Evolutionary conservation across 129 eudicot species (phyloP).

Genomic region (Dittrichia graveolens): DNA sequence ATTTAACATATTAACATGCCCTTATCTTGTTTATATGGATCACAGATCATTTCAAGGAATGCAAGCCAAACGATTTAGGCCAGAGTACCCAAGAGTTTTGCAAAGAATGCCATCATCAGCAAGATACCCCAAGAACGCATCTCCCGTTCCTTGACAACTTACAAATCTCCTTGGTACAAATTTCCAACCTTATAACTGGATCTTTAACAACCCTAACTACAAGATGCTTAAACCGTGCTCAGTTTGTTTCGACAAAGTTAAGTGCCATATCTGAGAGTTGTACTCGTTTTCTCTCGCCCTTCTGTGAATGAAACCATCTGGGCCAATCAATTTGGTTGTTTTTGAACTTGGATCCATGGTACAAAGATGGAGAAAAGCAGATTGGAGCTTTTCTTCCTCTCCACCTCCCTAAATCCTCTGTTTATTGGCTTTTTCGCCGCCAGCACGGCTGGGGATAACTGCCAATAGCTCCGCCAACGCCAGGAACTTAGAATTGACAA

Average conservation of each 20-base stretch:
- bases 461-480: conserved; percentile 22
- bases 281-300: not conserved
- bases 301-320: conserved; percentile 19
- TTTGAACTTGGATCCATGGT: conserved; percentile 21
- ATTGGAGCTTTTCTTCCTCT: conserved; percentile 17
- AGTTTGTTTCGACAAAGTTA: conserved; percentile 24
- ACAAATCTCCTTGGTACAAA: conserved; percentile 11
- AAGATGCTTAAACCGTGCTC: not conserved
- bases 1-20: conserved; percentile 8
- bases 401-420: not conserved
- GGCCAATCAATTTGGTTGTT: conserved; percentile 24
- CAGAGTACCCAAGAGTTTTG: conserved; percentile 59
- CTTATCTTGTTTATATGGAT: not conserved
- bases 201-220: conserved; percentile 33
- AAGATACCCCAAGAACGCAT: conserved; percentile 73
- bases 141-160: conserved; percentile 60
- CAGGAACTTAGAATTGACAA: conserved; percentile 15
- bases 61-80: conserved; percentile 58
- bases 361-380: conserved; percentile 37
- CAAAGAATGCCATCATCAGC: conserved; percentile 68
- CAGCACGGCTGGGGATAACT: not conserved
- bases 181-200: conserved; percentile 25
- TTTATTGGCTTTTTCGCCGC: conserved; percentile 2
- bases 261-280: no score
- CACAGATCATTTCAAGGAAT: conserved; percentile 70